Evolutionary conservation across 108 stramenopile genomes (phyloP).

Genomic region (Conticribra guillardii): DNA sequence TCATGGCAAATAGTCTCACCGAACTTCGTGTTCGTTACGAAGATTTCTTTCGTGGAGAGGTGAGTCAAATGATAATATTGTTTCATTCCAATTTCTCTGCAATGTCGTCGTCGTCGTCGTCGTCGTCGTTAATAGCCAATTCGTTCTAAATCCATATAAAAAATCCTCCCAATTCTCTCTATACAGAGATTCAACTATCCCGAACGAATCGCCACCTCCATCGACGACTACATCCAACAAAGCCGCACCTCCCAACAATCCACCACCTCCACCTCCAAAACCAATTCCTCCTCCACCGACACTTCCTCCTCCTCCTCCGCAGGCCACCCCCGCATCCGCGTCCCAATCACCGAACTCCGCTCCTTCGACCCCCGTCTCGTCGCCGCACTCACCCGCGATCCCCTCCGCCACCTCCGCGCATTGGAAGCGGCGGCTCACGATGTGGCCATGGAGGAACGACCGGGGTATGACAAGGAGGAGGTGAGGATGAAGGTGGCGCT

Average conservation of each 20-base stretch:
- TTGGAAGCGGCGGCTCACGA: constrained; percentile 79
- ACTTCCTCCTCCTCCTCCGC: constrained; percentile 7
- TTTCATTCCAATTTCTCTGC: too few species aligned
- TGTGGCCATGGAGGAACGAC: constrained; percentile 70
- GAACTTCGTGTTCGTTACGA: constrained; percentile 49
- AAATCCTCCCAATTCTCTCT: background rate
- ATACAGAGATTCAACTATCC: constrained; percentile 20
- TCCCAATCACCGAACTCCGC: constrained; percentile 73
- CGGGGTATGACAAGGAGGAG: constrained; percentile 74
- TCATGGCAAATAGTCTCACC: constrained; percentile 8
- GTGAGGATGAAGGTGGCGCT: constrained; percentile 74
- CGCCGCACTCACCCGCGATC: constrained; percentile 64
- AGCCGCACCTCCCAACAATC: constrained; percentile 11
- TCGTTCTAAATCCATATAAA: background rate
- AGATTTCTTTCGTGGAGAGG: constrained; percentile 50
- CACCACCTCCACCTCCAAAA: background rate
- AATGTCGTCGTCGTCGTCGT: too few species aligned
- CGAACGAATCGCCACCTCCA: constrained; percentile 65
- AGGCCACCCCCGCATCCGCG: constrained; percentile 67
- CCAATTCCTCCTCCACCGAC: constrained; percentile 6
- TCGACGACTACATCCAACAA: constrained; percentile 73
- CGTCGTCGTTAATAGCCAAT: too few species aligned
- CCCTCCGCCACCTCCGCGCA: constrained; percentile 81
- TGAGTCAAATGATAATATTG: constrained; percentile 4
- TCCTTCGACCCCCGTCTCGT: constrained; percentile 62